These are phyloP conservation scores for Sicyos baderoa DNA, from an alignment of 306 rosid genomes.

Conservation along the genomic window DNA sequence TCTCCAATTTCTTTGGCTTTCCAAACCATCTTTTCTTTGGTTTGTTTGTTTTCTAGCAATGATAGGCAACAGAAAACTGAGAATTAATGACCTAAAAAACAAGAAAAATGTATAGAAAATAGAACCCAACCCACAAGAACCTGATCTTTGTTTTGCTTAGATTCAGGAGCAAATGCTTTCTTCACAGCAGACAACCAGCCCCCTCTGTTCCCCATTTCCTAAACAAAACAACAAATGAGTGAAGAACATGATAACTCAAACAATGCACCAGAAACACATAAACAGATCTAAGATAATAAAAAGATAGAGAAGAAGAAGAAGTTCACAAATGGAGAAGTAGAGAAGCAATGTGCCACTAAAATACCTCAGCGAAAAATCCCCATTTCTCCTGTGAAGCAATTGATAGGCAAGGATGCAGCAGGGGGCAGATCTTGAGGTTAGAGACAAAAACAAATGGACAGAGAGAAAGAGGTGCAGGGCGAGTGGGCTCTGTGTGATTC, in stretches of 20 bases:
- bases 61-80: not conserved
- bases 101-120: not conserved
- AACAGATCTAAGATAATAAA: constrained; percentile 11
- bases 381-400: no score
- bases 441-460: not conserved
- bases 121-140: constrained; percentile 24
- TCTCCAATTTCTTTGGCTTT: constrained; percentile 29
- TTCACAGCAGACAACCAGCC: constrained; percentile 73
- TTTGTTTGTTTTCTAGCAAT: constrained; percentile 40
- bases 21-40: constrained; percentile 63
- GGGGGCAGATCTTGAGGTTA: constrained; percentile 8
- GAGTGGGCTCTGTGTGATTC: constrained; percentile 14
- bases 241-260: not conserved
- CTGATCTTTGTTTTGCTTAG: constrained; percentile 67
- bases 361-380: constrained; percentile 13
- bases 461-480: no score
- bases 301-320: not conserved
- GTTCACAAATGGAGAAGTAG: not conserved
- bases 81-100: not conserved
- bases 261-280: not conserved
- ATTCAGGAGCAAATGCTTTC: constrained; percentile 49
- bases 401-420: not conserved
- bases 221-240: not conserved
- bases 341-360: not conserved
- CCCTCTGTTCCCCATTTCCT: constrained; percentile 84